Conservation (phyloP, 768 basidiomycete species). For the Saitozyma sp. region DNA sequence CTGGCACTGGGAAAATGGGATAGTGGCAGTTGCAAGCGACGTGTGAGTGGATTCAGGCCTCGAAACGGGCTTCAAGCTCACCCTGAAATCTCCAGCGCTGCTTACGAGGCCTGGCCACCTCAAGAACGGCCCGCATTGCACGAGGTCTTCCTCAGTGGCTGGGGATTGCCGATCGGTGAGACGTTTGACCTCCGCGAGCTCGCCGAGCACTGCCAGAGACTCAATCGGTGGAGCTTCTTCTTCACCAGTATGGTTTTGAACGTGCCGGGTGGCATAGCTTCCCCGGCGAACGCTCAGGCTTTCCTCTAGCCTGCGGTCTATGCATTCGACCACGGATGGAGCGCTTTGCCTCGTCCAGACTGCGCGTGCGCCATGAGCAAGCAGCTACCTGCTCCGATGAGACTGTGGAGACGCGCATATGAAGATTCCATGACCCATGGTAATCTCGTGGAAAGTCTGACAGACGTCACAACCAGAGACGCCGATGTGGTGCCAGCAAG, state of each 20-base stretch:
- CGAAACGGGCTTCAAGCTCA: neutral
- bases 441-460: too few species aligned
- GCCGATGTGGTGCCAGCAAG: too few species aligned
- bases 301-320: too few species aligned
- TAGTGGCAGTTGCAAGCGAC: neutral
- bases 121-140: neutral
- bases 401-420: too few species aligned
- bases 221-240: neutral
- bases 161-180: constrained; percentile 10
- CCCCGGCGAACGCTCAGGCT: constrained; percentile 4
- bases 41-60: neutral
- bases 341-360: too few species aligned
- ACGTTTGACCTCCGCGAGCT: constrained; percentile 1
- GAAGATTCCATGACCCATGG: too few species aligned
- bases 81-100: neutral
- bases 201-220: neutral
- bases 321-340: too few species aligned
- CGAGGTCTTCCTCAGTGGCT: constrained; percentile 7
- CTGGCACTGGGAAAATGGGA: neutral
- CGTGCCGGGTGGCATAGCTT: neutral
- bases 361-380: too few species aligned
- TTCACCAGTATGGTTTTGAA: constrained; percentile 1
- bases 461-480: too few species aligned
- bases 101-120: constrained; percentile 3
- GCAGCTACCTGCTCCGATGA: too few species aligned